Evolutionary conservation across 306 rosid genomes (phyloP).

Genomic region (Betula pendula): DNA sequence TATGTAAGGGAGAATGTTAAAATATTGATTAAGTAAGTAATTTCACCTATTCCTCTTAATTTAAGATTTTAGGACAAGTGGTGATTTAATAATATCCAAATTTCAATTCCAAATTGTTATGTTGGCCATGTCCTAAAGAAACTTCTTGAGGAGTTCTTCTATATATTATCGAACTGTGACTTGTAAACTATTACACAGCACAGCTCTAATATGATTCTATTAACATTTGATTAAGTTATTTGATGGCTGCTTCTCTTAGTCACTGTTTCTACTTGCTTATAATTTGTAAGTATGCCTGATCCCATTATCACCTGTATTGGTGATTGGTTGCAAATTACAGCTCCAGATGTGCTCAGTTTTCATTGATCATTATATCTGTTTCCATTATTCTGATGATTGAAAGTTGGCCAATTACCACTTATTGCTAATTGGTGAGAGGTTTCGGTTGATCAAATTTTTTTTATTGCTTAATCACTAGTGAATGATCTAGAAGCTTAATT

Average conservation of each 20-base stretch:
- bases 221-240: neutral
- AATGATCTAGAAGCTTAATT: conserved; percentile 8
- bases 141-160: neutral
- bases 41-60: too few species aligned
- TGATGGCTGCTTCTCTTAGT: neutral
- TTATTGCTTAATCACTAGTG: neutral
- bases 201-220: neutral
- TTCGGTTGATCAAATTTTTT: neutral
- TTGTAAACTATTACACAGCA: neutral
- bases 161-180: neutral
- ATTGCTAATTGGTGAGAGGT: neutral
- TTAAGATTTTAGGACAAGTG: too few species aligned
- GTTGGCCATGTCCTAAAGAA: neutral
- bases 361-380: neutral
- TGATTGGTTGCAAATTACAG: neutral
- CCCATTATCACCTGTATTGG: neutral
- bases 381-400: neutral
- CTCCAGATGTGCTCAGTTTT: neutral
- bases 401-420: neutral
- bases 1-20: too few species aligned
- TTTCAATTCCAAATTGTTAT: neutral
- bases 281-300: neutral
- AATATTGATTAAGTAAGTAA: too few species aligned
- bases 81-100: neutral
- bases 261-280: neutral